Percentiles rank a stretch among this genome's conserved stretches.
Conservation (phyloP, 139 green algal genomes). For the Micractinium conductrix region DNA sequence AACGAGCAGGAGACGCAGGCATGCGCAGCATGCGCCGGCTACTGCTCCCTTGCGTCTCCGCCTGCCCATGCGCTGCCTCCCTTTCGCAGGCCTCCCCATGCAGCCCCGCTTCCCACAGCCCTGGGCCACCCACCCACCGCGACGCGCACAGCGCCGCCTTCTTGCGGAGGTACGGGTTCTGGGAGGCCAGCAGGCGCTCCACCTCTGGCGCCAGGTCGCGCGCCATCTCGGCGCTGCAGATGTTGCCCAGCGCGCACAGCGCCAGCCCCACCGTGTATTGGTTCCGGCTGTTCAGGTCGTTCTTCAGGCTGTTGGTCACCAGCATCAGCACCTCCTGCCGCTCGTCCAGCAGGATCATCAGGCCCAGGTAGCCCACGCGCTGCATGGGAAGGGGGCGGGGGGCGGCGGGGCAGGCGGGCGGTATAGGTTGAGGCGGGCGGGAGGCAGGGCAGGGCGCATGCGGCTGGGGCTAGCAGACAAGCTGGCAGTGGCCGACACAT, state of each 20-base stretch:
- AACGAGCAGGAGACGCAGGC: too few relatives aligned
- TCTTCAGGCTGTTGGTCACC: constrained; percentile 99
- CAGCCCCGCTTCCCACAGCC: background rate
- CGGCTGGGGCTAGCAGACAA: too few relatives aligned
- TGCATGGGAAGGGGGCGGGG: constrained; percentile 48
- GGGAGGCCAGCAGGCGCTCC: constrained; percentile 78
- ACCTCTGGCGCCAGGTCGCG: constrained; percentile 95
- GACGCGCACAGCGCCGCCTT: constrained; percentile 92
- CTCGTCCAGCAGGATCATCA: constrained; percentile 99
- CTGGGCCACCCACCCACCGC: constrained; percentile 65
- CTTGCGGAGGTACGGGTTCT: constrained; percentile 92
- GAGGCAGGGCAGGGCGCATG: background rate
- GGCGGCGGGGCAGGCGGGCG: background rate
- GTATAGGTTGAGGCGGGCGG: background rate
- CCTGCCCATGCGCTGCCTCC: background rate
- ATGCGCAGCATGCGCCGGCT: too few relatives aligned
- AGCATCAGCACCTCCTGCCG: constrained; percentile 99
- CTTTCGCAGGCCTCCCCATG: too few relatives aligned
- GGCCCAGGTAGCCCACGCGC: constrained; percentile 96
- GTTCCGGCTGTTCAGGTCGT: constrained; percentile 87
- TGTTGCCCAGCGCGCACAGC: constrained; percentile 95
- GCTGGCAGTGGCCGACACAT: too few relatives aligned
- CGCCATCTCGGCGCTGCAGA: constrained; percentile 97
- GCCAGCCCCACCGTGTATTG: constrained; percentile 93
- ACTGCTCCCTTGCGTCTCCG: too few relatives aligned